A percentile compares a stretch with the other conserved stretches of the same genome.
Conservation (phyloP, 2,329 filamentous ascomycete genomes). For the Xylariaceae sp. region DNA sequence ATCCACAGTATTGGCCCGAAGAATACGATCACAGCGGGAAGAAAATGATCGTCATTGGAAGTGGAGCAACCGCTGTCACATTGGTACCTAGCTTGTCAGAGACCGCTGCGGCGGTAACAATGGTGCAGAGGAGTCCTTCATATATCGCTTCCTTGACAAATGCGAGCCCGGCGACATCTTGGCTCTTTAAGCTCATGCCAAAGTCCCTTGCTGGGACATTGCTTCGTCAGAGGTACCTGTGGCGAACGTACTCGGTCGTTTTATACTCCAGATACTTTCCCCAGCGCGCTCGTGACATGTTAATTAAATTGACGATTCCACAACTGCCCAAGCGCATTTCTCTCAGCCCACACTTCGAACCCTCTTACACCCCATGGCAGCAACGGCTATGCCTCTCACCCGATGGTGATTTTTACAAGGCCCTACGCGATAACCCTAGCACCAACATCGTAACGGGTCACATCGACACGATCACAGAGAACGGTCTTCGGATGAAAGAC, state of each 20-base stretch:
- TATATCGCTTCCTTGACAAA: conserved; percentile 56
- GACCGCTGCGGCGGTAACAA: conserved; percentile 71
- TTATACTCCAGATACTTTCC: conserved; percentile 59
- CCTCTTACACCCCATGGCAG: conserved; percentile 66
- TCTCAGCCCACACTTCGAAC: conserved; percentile 61
- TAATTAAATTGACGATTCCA: conserved; percentile 50
- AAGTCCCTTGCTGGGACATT: background rate
- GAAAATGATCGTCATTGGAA: conserved; percentile 75
- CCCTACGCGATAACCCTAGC: conserved; percentile 44
- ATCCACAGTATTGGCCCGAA: conserved; percentile 76
- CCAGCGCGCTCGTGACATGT: conserved; percentile 48
- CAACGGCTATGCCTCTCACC: conserved; percentile 69
- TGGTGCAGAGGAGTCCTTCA: conserved; percentile 80
- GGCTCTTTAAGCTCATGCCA: conserved; percentile 20
- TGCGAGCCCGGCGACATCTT: conserved; percentile 59
- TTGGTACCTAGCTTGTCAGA: conserved; percentile 74
- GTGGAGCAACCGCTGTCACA: conserved; percentile 81
- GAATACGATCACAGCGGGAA: conserved; percentile 71
- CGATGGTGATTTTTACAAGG: conserved; percentile 54
- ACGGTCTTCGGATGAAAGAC: conserved; percentile 52
- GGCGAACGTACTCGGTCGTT: conserved; percentile 12
- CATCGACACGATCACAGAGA: conserved; percentile 53
- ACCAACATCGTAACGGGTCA: conserved; percentile 51
- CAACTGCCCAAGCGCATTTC: conserved; percentile 57
- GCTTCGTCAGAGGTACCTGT: conserved; percentile 15